These are phyloP conservation scores for Cupressus sempervirens DNA, from an alignment of 75 land plant species.

Conservation along the genomic window DNA sequence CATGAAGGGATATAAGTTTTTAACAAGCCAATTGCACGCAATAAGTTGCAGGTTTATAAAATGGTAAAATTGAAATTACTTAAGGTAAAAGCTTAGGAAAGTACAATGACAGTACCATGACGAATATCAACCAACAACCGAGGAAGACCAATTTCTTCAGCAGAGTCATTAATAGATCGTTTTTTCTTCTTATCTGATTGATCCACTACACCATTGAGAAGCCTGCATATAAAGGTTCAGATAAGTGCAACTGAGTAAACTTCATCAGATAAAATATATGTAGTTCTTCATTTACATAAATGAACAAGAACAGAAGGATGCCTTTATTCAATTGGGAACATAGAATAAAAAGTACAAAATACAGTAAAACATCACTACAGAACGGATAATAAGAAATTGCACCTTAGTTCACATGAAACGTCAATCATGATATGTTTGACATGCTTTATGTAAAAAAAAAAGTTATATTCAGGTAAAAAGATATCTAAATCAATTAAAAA, in stretches of 20 bases:
- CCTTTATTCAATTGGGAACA: neutral
- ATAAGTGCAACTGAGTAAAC: neutral
- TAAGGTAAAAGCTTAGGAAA: neutral
- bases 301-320: neutral
- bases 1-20: neutral
- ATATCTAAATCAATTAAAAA: neutral
- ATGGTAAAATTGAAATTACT: constrained; percentile 1
- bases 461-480: neutral
- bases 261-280: neutral
- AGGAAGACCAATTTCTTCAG: constrained; percentile 68
- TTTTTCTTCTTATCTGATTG: constrained; percentile 43
- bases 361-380: neutral
- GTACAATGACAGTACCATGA: constrained; percentile 57
- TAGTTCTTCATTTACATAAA: neutral
- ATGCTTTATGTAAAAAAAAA: neutral
- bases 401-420: neutral
- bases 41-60: neutral
- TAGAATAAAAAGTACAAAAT: neutral
- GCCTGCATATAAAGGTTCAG: constrained; percentile 37
- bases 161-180: constrained; percentile 62
- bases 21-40: neutral
- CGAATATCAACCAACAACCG: constrained; percentile 85
- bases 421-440: neutral
- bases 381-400: neutral
- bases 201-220: constrained; percentile 85